Conservation (phyloP, 2,329 filamentous ascomycete species). For the Leptographium wingfieldii region DNA sequence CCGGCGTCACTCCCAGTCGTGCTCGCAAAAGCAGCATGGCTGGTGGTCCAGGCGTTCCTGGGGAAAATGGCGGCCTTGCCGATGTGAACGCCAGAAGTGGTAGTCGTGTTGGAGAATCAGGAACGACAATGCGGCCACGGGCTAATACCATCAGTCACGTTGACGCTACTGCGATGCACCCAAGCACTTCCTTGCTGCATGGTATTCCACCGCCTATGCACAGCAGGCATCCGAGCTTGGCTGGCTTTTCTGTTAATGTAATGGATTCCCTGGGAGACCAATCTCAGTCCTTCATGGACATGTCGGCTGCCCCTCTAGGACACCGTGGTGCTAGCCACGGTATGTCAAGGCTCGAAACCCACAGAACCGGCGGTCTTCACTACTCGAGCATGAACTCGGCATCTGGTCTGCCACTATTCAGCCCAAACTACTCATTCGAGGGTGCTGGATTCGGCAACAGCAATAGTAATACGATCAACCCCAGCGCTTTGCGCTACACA, state of each 20-base stretch:
- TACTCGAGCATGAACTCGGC: conserved; percentile 65
- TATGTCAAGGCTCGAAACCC: conserved; percentile 74
- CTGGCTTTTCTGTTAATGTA: conserved; percentile 47
- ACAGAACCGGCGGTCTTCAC: conserved; percentile 52
- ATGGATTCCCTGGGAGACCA: conserved; percentile 31
- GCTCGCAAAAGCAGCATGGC: conserved; percentile 90
- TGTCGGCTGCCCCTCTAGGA: conserved; percentile 50
- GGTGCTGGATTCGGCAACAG: conserved; percentile 55
- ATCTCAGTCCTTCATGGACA: conserved; percentile 48
- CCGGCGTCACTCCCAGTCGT: conserved; percentile 55
- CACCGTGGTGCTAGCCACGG: conserved; percentile 55
- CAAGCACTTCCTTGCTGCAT: conserved; percentile 35
- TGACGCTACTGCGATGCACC: conserved; percentile 60
- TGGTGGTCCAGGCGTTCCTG: conserved; percentile 28
- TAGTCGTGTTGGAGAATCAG: background rate
- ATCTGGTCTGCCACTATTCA: conserved; percentile 51
- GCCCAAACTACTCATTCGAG: conserved; percentile 57
- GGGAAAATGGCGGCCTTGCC: background rate
- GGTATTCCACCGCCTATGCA: conserved; percentile 38
- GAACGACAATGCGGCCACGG: conserved; percentile 60
- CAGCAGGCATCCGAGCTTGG: conserved; percentile 64
- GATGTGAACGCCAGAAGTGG: background rate
- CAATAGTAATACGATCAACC: conserved; percentile 56
- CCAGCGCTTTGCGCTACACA: conserved; percentile 65
- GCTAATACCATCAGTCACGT: conserved; percentile 96